These are phyloP conservation scores for Neurospora sp. DNA, from an alignment of 495 filamentous ascomycete species.

Conservation along the genomic window DNA sequence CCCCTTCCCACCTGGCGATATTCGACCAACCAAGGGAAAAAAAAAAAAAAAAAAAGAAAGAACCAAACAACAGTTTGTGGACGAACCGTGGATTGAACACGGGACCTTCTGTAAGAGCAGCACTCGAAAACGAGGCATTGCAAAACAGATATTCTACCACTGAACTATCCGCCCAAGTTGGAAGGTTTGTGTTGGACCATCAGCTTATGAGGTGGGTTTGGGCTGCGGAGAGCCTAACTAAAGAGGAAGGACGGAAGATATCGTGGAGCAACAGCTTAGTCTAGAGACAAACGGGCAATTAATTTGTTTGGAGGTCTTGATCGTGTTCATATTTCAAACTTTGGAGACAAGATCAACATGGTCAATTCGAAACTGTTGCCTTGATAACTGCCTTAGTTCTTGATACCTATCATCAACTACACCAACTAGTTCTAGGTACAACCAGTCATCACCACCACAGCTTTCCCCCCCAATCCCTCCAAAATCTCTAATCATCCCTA, in stretches of 20 bases:
- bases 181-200: neutral
- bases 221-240: too few relatives aligned
- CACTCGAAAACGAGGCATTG: neutral
- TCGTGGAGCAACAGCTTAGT: neutral
- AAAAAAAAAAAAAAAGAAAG: neutral
- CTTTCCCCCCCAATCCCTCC: neutral
- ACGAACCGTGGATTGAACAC: neutral
- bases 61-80: neutral
- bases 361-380: too few relatives aligned
- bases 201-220: neutral
- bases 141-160: neutral
- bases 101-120: neutral
- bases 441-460: neutral
- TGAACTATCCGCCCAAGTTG: neutral
- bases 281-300: too few relatives aligned
- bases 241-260: too few relatives aligned
- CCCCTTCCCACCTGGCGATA: neutral
- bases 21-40: neutral
- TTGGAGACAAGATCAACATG: too few relatives aligned
- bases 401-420: too few relatives aligned
- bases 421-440: neutral
- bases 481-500: neutral
- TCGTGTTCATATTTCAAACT: too few relatives aligned
- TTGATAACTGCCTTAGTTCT: too few relatives aligned
- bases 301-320: too few relatives aligned